These are phyloP conservation scores for Dryas integrifolia DNA, from an alignment of 331 rosid genomes.

Conservation along the genomic window DNA sequence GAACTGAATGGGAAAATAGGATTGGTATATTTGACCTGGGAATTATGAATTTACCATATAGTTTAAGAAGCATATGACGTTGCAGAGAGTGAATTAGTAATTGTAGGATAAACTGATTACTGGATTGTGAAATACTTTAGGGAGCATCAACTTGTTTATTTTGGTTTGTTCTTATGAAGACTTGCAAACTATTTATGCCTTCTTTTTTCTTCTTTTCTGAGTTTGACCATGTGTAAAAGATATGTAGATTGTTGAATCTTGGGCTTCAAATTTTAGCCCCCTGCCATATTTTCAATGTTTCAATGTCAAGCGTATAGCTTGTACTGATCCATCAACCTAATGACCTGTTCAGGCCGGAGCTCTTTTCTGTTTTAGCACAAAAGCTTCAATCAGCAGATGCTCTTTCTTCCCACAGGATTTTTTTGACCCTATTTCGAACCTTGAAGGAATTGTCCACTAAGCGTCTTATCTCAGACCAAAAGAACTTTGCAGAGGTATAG, in stretches of 20 bases:
- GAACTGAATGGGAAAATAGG: neutral
- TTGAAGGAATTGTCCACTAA: slow-evolving; percentile 87
- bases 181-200: neutral
- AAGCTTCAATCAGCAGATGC: slow-evolving; percentile 83
- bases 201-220: neutral
- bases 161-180: neutral
- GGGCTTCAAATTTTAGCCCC: neutral
- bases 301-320: slow-evolving; percentile 27
- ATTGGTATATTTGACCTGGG: neutral
- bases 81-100: neutral
- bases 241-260: neutral
- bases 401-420: slow-evolving; percentile 78
- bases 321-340: slow-evolving; percentile 35
- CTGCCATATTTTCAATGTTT: slow-evolving; percentile 17
- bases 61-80: neutral
- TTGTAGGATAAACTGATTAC: neutral
- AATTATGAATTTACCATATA: neutral
- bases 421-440: slow-evolving; percentile 73
- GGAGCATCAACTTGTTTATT: neutral
- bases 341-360: slow-evolving; percentile 81
- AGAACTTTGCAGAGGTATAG: slow-evolving; percentile 82
- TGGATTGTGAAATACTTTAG: neutral
- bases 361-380: slow-evolving; percentile 73
- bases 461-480: slow-evolving; percentile 81
- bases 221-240: neutral